phyloP scores from a whole-genome alignment of 2,329 filamentous ascomycete species.

The Pyrenophora tritici-repentis region DNA sequence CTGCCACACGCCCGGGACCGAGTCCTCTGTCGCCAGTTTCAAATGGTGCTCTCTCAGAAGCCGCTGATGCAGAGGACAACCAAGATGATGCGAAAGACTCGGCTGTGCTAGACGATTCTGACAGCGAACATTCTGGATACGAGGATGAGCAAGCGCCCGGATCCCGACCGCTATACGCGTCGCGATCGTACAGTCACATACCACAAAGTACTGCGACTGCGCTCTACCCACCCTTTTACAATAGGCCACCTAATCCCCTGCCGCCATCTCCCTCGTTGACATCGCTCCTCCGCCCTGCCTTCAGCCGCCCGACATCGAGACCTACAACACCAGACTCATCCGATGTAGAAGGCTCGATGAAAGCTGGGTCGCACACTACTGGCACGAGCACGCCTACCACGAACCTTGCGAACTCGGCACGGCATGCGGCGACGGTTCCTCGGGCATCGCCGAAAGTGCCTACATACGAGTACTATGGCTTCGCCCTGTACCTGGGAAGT shows the following conservation, averaged over 20 bases:
- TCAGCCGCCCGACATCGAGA: constrained; percentile 65
- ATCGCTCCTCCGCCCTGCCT: constrained; percentile 77
- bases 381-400: constrained; percentile 47
- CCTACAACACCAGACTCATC: constrained; percentile 92
- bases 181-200: constrained; percentile 53
- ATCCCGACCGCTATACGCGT: constrained; percentile 50
- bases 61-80: constrained; percentile 36
- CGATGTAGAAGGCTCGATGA: constrained; percentile 68
- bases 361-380: constrained; percentile 10
- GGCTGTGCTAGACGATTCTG: constrained; percentile 25
- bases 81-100: constrained; percentile 22
- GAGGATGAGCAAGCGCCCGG: constrained; percentile 17
- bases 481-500: constrained; percentile 91
- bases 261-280: constrained; percentile 92
- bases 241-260: constrained; percentile 90
- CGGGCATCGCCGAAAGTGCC: constrained; percentile 90
- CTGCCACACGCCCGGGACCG: constrained; percentile 11
- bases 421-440: constrained; percentile 68
- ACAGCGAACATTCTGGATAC: constrained; percentile 23
- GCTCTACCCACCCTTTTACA: constrained; percentile 88
- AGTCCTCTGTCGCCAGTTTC: constrained; percentile 28
- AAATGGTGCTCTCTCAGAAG: constrained; percentile 42
- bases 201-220: constrained; percentile 39
- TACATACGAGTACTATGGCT: constrained; percentile 99
- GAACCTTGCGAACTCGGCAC: constrained; percentile 64